Evolutionary conservation across 2,329 filamentous ascomycete genomes (phyloP).

Genomic region (Alternaria ethzedia): DNA sequence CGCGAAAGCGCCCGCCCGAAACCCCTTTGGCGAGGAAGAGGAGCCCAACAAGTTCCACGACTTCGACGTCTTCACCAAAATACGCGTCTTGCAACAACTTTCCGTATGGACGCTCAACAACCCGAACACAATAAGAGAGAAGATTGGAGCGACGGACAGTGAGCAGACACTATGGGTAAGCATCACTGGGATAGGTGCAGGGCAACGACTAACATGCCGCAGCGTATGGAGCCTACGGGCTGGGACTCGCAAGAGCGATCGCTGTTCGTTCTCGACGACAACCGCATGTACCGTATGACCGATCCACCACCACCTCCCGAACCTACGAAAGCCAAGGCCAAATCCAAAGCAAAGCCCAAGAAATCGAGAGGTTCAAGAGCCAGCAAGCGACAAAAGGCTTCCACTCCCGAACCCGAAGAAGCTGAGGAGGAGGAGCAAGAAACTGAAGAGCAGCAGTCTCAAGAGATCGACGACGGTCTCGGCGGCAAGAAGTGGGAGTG

Average conservation of each 20-base stretch:
- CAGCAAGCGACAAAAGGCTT: constrained; percentile 73
- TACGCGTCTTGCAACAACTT: constrained; percentile 83
- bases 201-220: constrained; percentile 23
- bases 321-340: constrained; percentile 63
- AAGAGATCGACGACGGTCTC: constrained; percentile 65
- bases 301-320: constrained; percentile 69
- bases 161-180: constrained; percentile 86
- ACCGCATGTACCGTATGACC: constrained; percentile 87
- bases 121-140: constrained; percentile 83
- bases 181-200: constrained; percentile 12
- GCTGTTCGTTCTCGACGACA: constrained; percentile 93
- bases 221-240: constrained; percentile 79
- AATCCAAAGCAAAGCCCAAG: constrained; percentile 61
- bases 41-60: constrained; percentile 75
- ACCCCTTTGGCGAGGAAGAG: constrained; percentile 85
- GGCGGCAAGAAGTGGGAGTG: constrained; percentile 90
- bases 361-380: constrained; percentile 64
- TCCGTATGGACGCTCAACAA: constrained; percentile 89
- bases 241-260: constrained; percentile 87
- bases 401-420: constrained; percentile 52
- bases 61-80: constrained; percentile 83
- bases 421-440: constrained; percentile 47
- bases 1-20: constrained; percentile 77
- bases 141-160: constrained; percentile 80
- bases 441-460: constrained; percentile 40